Conservation (phyloP, 78 protist genomes). For the Dictyostelium purpureum region DNA sequence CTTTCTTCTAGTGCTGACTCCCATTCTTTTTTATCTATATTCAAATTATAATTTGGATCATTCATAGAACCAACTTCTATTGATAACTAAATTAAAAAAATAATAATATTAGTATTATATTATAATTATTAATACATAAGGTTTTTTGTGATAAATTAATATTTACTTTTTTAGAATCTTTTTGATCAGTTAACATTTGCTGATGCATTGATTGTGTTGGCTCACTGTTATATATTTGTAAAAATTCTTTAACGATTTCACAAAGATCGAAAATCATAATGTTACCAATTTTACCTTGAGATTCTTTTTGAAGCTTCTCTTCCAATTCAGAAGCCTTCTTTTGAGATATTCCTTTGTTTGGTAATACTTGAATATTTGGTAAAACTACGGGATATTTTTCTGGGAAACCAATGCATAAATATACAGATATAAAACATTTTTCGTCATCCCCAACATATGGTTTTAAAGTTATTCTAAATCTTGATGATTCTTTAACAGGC, state of each 20-base stretch:
- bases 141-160: no score
- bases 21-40: slow-evolving; percentile 16
- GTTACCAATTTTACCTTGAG: slow-evolving; percentile 24
- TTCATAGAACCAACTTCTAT: no score
- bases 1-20: slow-evolving; percentile 36
- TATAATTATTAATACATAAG: no score
- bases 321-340: slow-evolving; percentile 31
- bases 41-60: no score
- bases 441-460: slow-evolving; percentile 23
- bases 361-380: slow-evolving; percentile 23
- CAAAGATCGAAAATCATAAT: slow-evolving; percentile 59
- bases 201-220: slow-evolving; percentile 63
- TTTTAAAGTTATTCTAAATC: slow-evolving; percentile 21
- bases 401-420: slow-evolving; percentile 1
- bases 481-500: neutral
- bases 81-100: no score
- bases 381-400: slow-evolving; percentile 17
- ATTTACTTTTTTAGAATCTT: neutral
- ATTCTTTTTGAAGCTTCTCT: neutral
- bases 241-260: slow-evolving; percentile 29
- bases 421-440: slow-evolving; percentile 1
- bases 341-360: slow-evolving; percentile 21
- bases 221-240: slow-evolving; percentile 17
- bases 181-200: neutral
- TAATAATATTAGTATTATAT: no score